Conservation (phyloP, 225 moss, liverwort and hornwort species). For the Pseudisothecium myosuroides region DNA sequence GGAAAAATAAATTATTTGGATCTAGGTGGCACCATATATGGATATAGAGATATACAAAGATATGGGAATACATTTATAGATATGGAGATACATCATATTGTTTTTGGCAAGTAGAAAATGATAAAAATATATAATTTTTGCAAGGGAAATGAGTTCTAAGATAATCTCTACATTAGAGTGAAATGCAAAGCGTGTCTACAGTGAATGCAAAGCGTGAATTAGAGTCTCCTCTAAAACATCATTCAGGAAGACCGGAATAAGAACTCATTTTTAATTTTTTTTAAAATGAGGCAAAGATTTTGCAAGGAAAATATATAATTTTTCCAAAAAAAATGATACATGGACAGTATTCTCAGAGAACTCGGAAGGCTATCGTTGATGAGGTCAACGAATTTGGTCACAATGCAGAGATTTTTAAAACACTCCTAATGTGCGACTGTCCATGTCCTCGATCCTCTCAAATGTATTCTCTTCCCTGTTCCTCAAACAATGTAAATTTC, state of each 20-base stretch:
- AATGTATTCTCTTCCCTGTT: not conserved
- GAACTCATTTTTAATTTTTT: too few relatives aligned
- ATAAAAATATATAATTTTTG: too few relatives aligned
- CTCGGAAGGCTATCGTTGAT: not conserved
- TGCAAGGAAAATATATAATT: too few relatives aligned
- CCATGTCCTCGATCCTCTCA: not conserved
- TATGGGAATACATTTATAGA: too few relatives aligned
- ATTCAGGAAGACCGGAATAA: not conserved
- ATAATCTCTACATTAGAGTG: too few relatives aligned
- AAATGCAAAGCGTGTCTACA: too few relatives aligned
- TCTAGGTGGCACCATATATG: too few relatives aligned
- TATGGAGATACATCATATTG: not conserved
- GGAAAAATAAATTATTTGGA: not conserved
- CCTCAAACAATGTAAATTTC: not conserved
- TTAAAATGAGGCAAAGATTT: too few relatives aligned
- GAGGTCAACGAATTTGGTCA: not conserved
- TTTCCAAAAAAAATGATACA: not conserved
- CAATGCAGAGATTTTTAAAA: not conserved
- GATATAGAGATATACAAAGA: rapidly evolving
- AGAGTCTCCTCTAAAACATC: not conserved
- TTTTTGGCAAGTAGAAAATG: not conserved
- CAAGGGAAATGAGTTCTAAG: rapidly evolving
- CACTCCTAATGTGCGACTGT: not conserved
- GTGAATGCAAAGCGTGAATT: not conserved
- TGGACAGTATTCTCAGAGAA: not conserved